Percentiles rank a stretch among this genome's conserved stretches.
phyloP scores from a whole-genome alignment of 495 filamentous ascomycete species.

The Mytilinidion resinicola region DNA sequence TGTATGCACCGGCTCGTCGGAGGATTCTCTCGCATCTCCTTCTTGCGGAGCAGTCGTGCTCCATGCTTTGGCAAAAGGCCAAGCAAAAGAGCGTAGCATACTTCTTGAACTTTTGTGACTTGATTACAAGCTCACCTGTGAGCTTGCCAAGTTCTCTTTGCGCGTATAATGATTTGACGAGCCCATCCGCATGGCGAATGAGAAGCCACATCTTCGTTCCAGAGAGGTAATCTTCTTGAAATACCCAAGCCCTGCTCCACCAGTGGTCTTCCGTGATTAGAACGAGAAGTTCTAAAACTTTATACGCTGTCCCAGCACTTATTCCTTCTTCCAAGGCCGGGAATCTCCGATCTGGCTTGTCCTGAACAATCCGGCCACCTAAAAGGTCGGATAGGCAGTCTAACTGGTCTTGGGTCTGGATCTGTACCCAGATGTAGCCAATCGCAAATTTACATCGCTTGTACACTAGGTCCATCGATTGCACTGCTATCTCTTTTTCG shows the following conservation, averaged over 20 bases:
- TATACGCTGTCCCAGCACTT: not conserved
- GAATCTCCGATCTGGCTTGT: not conserved
- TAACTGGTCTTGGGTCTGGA: conserved; percentile 3
- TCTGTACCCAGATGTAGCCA: conserved; percentile 8
- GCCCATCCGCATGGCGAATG: conserved; percentile 4
- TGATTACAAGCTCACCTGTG: conserved; percentile 4
- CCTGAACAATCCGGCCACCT: conserved; percentile 4
- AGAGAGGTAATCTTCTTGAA: conserved; percentile 8
- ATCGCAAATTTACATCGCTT: conserved; percentile 4
- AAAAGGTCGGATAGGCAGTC: conserved; percentile 2
- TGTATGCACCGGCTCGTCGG: conserved; percentile 3
- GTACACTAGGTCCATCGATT: conserved; percentile 8
- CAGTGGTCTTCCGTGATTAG: conserved; percentile 3
- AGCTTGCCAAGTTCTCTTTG: conserved; percentile 1
- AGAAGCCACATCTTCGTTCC: conserved; percentile 10
- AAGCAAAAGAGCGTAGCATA: conserved; percentile 9
- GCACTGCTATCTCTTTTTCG: conserved; percentile 1
- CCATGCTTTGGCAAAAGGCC: not conserved
- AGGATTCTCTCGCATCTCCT: conserved; percentile 2
- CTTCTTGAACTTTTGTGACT: conserved; percentile 5
- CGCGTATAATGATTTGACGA: conserved; percentile 1
- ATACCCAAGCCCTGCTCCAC: conserved; percentile 11
- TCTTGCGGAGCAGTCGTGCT: not conserved
- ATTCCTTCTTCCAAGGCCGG: conserved; percentile 4
- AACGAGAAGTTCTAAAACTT: conserved; percentile 4